Percentiles rank a stretch among this genome's conserved stretches.
phyloP scores from a whole-genome alignment of 1,284 basidiomycete genomes.

The Pterulicium gracile region DNA sequence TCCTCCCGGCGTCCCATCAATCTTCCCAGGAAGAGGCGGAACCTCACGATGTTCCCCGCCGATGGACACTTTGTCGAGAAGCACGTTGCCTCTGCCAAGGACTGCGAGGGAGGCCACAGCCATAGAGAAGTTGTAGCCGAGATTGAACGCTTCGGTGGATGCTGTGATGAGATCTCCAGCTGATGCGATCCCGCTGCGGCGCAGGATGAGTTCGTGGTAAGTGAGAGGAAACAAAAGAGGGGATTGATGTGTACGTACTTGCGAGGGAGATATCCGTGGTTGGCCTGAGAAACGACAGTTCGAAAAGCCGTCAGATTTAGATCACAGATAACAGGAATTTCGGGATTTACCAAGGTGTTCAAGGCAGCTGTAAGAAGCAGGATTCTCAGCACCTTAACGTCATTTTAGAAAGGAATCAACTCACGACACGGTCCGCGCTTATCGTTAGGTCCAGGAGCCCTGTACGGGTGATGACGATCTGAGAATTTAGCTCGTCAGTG shows the following conservation, averaged over 20 bases:
- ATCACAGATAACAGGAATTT: no score
- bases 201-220: no score
- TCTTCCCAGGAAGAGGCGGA: background rate
- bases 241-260: background rate
- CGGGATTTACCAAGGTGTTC: background rate
- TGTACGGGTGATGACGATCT: background rate
- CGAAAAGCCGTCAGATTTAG: background rate
- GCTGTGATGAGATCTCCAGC: background rate
- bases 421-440: constrained; percentile 1
- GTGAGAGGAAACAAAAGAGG: background rate
- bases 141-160: background rate
- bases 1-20: background rate
- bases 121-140: background rate
- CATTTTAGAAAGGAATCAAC: background rate
- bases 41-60: background rate
- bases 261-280: constrained; percentile 1
- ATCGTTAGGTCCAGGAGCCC: background rate
- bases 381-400: background rate
- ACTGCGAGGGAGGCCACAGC: background rate
- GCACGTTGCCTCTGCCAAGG: background rate
- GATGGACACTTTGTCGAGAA: background rate
- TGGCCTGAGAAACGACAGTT: background rate
- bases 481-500: no score
- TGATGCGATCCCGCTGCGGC: constrained; percentile 1
- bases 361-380: background rate